Percentiles rank a stretch among this genome's conserved stretches.
Conservation (phyloP, 2,329 filamentous ascomycete species). For the Penicillium sp. region DNA sequence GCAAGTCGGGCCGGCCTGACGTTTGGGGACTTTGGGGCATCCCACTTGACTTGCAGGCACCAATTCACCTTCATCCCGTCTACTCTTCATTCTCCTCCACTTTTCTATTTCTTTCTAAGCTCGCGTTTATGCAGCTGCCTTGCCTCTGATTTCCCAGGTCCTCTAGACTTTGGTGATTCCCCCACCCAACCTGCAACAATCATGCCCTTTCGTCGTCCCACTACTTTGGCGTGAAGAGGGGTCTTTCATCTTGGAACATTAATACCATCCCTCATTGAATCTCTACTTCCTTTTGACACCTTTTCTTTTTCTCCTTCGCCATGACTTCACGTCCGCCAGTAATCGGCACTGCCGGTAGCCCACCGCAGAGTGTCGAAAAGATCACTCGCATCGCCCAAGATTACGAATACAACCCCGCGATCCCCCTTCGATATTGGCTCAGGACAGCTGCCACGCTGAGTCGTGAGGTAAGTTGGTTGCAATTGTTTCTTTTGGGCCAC, state of each 20-base stretch:
- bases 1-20: too few species aligned
- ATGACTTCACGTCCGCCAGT: conserved; percentile 32
- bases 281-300: neutral
- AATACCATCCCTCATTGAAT: neutral
- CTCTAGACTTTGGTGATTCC: conserved; percentile 21
- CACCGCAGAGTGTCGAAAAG: conserved; percentile 74
- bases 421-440: conserved; percentile 80
- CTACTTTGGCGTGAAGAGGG: conserved; percentile 17
- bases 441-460: conserved; percentile 78
- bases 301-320: neutral
- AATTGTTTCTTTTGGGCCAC: neutral
- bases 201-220: conserved; percentile 24
- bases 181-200: conserved; percentile 5
- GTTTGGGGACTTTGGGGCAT: neutral
- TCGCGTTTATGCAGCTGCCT: conserved; percentile 30
- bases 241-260: conserved; percentile 8
- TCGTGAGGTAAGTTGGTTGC: conserved; percentile 68
- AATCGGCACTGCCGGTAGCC: conserved; percentile 40
- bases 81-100: conserved; percentile 8
- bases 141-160: conserved; percentile 18
- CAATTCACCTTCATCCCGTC: neutral
- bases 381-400: conserved; percentile 75
- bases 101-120: conserved; percentile 4
- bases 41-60: conserved; percentile 1
- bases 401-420: conserved; percentile 78